These are phyloP conservation scores for Cladophialophora carrionii DNA, from an alignment of 2,329 filamentous ascomycete genomes.

Conservation along the genomic window DNA sequence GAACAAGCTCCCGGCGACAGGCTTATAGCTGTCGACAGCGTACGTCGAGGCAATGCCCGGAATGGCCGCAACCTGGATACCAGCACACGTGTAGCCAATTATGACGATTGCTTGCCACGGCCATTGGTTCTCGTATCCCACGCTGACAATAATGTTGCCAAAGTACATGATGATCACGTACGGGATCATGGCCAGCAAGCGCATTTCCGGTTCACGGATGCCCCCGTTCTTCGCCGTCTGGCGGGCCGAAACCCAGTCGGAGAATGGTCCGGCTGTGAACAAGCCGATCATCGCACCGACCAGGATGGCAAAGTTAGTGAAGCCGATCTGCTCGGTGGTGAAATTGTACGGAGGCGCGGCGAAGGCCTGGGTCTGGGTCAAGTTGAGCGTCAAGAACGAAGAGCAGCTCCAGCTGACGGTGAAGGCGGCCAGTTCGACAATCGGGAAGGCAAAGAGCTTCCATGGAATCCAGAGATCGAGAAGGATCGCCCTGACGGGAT, in stretches of 20 bases:
- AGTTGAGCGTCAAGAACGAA: constrained; percentile 62
- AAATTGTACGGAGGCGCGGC: constrained; percentile 61
- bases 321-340: constrained; percentile 55
- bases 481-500: constrained; percentile 51
- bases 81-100: constrained; percentile 60
- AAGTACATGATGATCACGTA: constrained; percentile 61
- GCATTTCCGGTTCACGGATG: constrained; percentile 63
- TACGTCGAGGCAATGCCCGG: constrained; percentile 63
- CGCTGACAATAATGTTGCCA: constrained; percentile 60
- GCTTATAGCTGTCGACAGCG: constrained; percentile 67
- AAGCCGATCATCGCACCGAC: constrained; percentile 60
- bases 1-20: constrained; percentile 62
- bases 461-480: constrained; percentile 64
- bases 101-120: constrained; percentile 59
- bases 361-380: constrained; percentile 62
- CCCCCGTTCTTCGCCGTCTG: constrained; percentile 58
- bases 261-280: constrained; percentile 58
- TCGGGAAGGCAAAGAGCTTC: constrained; percentile 65
- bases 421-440: constrained; percentile 65
- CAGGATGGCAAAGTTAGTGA: constrained; percentile 62
- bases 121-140: constrained; percentile 59
- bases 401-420: constrained; percentile 64
- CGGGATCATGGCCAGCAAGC: constrained; percentile 60
- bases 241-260: constrained; percentile 61
- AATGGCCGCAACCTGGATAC: constrained; percentile 62